A percentile compares a stretch with the other conserved stretches of the same genome.
Conservation (phyloP, 352 stramenopile species). For the Blastocystis sp. region DNA sequence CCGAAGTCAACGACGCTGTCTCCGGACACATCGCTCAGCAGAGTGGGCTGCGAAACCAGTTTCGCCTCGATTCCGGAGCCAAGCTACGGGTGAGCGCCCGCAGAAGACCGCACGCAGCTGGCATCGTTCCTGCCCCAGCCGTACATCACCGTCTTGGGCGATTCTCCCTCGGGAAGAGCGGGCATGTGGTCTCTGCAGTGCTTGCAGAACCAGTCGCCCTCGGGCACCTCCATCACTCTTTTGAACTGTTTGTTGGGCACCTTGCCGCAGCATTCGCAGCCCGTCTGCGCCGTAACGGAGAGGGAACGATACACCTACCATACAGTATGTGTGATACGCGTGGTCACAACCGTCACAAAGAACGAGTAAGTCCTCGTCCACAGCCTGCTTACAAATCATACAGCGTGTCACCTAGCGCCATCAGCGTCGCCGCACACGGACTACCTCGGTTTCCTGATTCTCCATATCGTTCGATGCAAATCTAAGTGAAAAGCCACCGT, state of each 20-base stretch:
- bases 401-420: constrained; percentile 25
- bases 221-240: constrained; percentile 45
- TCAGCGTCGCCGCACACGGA: background rate
- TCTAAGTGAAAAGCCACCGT: background rate
- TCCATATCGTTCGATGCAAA: constrained; percentile 7
- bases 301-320: background rate
- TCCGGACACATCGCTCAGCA: constrained; percentile 11
- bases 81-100: background rate
- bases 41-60: constrained; percentile 16
- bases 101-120: background rate
- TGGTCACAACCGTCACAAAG: constrained; percentile 63
- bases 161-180: constrained; percentile 38
- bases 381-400: constrained; percentile 40
- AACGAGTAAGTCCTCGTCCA: constrained; percentile 43
- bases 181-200: constrained; percentile 65
- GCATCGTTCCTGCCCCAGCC: constrained; percentile 48
- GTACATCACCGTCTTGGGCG: constrained; percentile 45
- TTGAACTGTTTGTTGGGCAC: constrained; percentile 59
- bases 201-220: constrained; percentile 65
- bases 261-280: constrained; percentile 65
- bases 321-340: constrained; percentile 67
- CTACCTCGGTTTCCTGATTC: constrained; percentile 31
- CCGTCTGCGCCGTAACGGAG: constrained; percentile 36
- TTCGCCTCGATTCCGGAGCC: constrained; percentile 8
- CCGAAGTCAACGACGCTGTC: background rate